Percentiles rank a stretch among this genome's conserved stretches.
phyloP scores from a whole-genome alignment of 345 rosid genomes.

The Durio zibethinus region DNA sequence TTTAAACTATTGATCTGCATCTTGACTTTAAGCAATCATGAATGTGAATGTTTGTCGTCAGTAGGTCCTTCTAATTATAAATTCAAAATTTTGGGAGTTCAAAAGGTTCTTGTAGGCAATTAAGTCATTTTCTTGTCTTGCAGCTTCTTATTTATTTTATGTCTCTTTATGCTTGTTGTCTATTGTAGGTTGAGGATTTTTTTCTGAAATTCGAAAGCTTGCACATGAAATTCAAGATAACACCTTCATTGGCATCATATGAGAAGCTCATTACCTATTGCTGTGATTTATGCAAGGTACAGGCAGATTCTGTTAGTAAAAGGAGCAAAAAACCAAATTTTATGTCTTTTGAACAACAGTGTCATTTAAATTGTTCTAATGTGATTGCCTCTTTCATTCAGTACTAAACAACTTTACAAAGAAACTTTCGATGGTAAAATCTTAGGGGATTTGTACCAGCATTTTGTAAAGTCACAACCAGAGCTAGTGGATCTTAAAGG shows the following conservation, averaged over 20 bases:
- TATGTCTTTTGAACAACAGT: not conserved
- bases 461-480: not conserved
- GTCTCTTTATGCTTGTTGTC: not conserved
- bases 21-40: not conserved
- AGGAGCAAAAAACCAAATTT: not conserved
- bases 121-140: constrained; percentile 4
- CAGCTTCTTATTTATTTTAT: not conserved
- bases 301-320: not conserved
- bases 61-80: constrained; percentile 4
- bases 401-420: not conserved
- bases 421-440: not conserved
- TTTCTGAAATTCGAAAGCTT: constrained; percentile 53
- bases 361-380: not conserved
- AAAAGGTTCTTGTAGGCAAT: not conserved
- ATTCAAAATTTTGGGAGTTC: constrained; percentile 2
- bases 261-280: constrained; percentile 51
- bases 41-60: not conserved
- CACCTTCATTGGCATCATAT: constrained; percentile 57
- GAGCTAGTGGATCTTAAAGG: not conserved
- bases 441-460: not conserved
- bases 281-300: constrained; percentile 66
- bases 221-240: constrained; percentile 51
- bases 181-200: constrained; percentile 59
- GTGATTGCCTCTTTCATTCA: not conserved
- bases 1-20: not conserved